These are phyloP conservation scores for Claviceps fusiformis DNA, from an alignment of 2,329 filamentous ascomycete species.

Conservation along the genomic window DNA sequence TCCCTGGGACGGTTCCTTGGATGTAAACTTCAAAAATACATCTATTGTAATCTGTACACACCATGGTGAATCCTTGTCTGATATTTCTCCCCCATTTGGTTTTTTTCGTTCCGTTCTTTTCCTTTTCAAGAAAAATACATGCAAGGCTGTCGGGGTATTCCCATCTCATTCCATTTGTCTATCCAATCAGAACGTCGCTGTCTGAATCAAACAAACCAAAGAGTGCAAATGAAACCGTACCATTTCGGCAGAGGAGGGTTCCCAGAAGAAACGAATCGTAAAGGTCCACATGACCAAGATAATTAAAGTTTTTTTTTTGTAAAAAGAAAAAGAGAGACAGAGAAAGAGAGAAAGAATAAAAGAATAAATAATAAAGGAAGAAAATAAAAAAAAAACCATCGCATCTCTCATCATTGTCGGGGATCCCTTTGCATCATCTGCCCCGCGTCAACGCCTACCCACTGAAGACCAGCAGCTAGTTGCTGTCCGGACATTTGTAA, in stretches of 20 bases:
- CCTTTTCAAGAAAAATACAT: neutral
- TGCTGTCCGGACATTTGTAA: slow-evolving; percentile 12
- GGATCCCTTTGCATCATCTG: slow-evolving; percentile 26
- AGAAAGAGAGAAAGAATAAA: too few relatives aligned
- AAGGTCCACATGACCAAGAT: too few relatives aligned
- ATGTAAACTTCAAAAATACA: neutral
- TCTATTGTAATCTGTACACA: neutral
- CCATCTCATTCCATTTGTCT: neutral
- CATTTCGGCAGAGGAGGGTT: neutral
- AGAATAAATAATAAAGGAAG: too few relatives aligned
- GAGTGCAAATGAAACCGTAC: neutral
- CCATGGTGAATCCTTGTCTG: neutral
- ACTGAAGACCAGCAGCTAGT: slow-evolving; percentile 20
- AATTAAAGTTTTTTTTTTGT: neutral
- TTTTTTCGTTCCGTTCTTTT: neutral
- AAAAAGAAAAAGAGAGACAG: neutral
- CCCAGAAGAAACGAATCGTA: too few relatives aligned
- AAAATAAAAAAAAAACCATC: too few relatives aligned
- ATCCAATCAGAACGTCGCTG: neutral
- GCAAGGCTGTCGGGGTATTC: neutral
- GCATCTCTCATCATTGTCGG: slow-evolving; percentile 2
- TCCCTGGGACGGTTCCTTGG: neutral
- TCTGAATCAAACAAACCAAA: neutral
- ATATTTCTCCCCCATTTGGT: neutral
- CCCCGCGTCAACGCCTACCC: slow-evolving; percentile 31